Conservation (phyloP, 805 yeast genomes). For the Spathaspora arborariae region DNA sequence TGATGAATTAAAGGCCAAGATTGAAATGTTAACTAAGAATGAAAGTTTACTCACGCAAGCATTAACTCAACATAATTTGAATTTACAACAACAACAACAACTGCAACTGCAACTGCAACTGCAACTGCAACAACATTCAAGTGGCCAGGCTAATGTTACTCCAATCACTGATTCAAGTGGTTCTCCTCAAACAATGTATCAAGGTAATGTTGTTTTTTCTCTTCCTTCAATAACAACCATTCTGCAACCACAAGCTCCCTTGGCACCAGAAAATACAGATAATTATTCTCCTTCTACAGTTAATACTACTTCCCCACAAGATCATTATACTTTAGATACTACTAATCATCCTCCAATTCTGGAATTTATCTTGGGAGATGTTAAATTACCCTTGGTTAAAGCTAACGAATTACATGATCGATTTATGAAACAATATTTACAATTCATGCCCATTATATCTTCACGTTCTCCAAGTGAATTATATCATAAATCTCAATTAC, state of each 20-base stretch:
- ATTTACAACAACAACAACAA: conserved; percentile 21
- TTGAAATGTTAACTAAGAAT: conserved; percentile 59
- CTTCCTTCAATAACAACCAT: conserved; percentile 2
- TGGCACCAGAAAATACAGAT: conserved; percentile 18
- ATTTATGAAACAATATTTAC: conserved; percentile 64
- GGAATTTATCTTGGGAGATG: conserved; percentile 76
- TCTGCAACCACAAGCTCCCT: conserved; percentile 3
- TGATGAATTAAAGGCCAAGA: conserved; percentile 70
- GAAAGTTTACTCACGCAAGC: conserved; percentile 68
- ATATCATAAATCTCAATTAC: conserved; percentile 75
- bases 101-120: conserved; percentile 11
- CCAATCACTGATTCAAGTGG: not conserved
- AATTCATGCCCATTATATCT: conserved; percentile 75
- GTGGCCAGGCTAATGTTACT: not conserved
- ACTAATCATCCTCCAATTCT: conserved; percentile 28
- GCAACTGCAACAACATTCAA: conserved; percentile 5
- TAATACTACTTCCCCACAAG: not conserved
- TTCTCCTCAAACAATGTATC: not conserved
- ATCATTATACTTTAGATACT: not conserved
- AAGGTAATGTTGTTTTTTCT: not conserved
- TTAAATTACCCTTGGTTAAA: conserved; percentile 57
- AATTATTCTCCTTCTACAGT: conserved; percentile 23
- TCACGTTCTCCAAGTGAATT: conserved; percentile 70
- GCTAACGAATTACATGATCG: conserved; percentile 71
- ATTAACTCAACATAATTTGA: conserved; percentile 41